Percentiles rank a stretch among this genome's conserved stretches.
These are phyloP conservation scores for Termitomyces sp. DNA, from an alignment of 768 basidiomycete genomes.

Conservation along the genomic window DNA sequence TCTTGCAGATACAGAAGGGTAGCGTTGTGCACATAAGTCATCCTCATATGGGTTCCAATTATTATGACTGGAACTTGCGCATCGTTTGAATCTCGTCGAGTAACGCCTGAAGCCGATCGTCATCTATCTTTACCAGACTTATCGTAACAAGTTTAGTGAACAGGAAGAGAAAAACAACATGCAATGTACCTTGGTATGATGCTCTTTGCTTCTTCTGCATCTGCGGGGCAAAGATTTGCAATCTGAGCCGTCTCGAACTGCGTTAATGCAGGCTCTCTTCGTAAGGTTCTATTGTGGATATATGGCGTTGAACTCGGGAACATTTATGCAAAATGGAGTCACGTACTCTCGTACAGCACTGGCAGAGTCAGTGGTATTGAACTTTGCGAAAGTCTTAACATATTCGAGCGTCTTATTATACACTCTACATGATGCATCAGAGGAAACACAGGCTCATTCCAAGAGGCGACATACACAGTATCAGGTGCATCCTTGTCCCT, in stretches of 20 bases:
- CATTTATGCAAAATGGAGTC: background rate
- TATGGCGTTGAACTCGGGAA: background rate
- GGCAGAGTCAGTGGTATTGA: constrained; percentile 80
- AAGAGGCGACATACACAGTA: constrained; percentile 57
- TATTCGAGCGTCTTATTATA: constrained; percentile 94
- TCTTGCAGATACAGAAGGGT: constrained; percentile 54
- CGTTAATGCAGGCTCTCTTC: constrained; percentile 74
- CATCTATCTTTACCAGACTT: constrained; percentile 85
- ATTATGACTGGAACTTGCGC: constrained; percentile 82
- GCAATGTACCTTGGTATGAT: constrained; percentile 72
- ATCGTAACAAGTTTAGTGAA: background rate
- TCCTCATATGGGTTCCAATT: background rate
- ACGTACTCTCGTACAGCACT: constrained; percentile 84
- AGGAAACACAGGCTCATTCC: background rate
- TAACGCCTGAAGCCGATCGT: constrained; percentile 77
- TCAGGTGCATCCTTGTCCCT: constrained; percentile 85
- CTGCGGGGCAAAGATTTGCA: constrained; percentile 85
- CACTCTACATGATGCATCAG: constrained; percentile 45
- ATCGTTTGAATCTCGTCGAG: constrained; percentile 88
- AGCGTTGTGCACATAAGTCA: background rate
- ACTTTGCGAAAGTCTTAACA: constrained; percentile 88
- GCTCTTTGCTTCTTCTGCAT: constrained; percentile 89
- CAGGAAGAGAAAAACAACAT: background rate
- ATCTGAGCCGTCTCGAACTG: constrained; percentile 94
- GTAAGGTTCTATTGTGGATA: constrained; percentile 54